Percentiles rank a stretch among this genome's conserved stretches.
phyloP scores from a whole-genome alignment of 1,139 yeast species.

The Yamadazyma aaseri region DNA sequence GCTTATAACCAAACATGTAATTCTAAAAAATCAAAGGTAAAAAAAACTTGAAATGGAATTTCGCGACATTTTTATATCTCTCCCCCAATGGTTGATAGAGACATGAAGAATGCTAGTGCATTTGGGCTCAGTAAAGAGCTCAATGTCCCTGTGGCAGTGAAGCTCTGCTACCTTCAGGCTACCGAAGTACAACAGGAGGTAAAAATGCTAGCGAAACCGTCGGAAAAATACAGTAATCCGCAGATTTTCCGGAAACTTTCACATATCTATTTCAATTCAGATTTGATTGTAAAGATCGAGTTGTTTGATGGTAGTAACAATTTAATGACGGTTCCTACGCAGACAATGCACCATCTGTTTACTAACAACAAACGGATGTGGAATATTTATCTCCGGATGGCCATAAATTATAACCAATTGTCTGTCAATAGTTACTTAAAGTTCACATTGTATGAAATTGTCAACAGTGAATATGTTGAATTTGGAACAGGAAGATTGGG shows the following conservation, averaged over 20 bases:
- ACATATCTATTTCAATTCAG: slow-evolving; percentile 51
- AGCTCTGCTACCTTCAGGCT: slow-evolving; percentile 34
- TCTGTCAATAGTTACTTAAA: slow-evolving; percentile 60
- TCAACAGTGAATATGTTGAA: slow-evolving; percentile 45
- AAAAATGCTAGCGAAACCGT: slow-evolving; percentile 42
- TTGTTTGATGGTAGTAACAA: slow-evolving; percentile 58
- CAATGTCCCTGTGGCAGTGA: slow-evolving; percentile 45
- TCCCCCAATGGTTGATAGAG: not conserved
- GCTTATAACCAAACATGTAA: slow-evolving; percentile 48
- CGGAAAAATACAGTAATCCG: slow-evolving; percentile 59
- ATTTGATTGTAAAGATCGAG: slow-evolving; percentile 61
- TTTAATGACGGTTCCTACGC: slow-evolving; percentile 64
- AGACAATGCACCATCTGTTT: slow-evolving; percentile 64
- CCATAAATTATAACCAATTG: slow-evolving; percentile 68
- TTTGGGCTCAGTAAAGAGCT: slow-evolving; percentile 79
- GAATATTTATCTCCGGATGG: slow-evolving; percentile 65
- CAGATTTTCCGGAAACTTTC: slow-evolving; percentile 49
- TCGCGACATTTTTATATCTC: no score
- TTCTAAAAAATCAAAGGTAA: no score
- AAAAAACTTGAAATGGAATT: no score
- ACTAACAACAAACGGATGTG: slow-evolving; percentile 41
- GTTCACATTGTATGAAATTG: slow-evolving; percentile 66
- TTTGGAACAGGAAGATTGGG: slow-evolving; percentile 63
- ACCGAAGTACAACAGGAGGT: slow-evolving; percentile 20
- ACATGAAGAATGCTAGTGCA: slow-evolving; percentile 37